These are phyloP conservation scores for Xylaria cubensis DNA, from an alignment of 495 filamentous ascomycete species.

Conservation along the genomic window DNA sequence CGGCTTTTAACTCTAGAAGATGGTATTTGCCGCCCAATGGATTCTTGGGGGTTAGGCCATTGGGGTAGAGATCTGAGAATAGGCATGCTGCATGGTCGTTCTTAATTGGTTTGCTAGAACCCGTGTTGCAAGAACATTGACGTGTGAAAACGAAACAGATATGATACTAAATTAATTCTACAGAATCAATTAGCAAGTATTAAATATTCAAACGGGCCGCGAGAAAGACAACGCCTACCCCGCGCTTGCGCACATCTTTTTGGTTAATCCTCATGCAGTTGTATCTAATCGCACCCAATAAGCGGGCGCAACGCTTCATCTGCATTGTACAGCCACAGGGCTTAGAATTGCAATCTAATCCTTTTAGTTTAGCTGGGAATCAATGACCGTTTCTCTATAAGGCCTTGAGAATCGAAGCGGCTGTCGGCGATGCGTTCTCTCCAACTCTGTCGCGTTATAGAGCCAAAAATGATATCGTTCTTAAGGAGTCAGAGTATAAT, in stretches of 20 bases:
- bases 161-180: not conserved
- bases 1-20: constrained; percentile 9
- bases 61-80: not conserved
- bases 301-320: not conserved
- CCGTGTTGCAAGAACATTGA: too few relatives aligned
- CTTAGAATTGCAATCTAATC: constrained; percentile 5
- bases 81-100: not conserved
- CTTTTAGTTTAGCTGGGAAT: not conserved
- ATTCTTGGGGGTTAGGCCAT: constrained; percentile 26
- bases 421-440: not conserved
- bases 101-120: not conserved
- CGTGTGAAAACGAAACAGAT: too few relatives aligned
- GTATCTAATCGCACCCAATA: not conserved
- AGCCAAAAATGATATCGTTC: not conserved
- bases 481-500: not conserved
- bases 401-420: not conserved
- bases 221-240: not conserved
- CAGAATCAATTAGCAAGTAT: too few relatives aligned
- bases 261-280: not conserved
- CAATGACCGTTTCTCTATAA: not conserved
- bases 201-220: not conserved
- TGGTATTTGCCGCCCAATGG: constrained; percentile 25
- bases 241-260: not conserved
- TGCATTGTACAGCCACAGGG: constrained; percentile 8
- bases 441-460: not conserved